A percentile compares a stretch with the other conserved stretches of the same genome.
Evolutionary conservation across 441 rosid species (phyloP).

Genomic region (Mallotus japonicus): DNA sequence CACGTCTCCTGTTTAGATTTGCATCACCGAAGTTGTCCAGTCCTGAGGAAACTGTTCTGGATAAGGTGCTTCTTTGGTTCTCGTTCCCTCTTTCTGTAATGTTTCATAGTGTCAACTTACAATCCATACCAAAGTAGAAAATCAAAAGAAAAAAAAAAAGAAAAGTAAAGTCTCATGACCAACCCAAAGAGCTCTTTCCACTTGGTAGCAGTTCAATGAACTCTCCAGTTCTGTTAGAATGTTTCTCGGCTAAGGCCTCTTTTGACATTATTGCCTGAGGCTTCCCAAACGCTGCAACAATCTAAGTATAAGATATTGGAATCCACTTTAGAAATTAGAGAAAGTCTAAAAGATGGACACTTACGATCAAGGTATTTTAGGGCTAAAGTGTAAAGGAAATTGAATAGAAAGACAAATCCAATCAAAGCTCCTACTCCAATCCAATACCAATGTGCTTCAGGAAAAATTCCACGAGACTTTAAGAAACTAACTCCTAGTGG

Average conservation of each 20-base stretch:
- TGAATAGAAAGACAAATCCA: constrained; percentile 58
- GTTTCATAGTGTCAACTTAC: constrained; percentile 8
- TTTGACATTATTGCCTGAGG: constrained; percentile 51
- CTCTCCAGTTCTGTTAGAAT: constrained; percentile 33
- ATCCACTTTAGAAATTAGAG: constrained; percentile 1
- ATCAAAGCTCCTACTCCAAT: constrained; percentile 65
- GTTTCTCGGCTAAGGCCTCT: constrained; percentile 43
- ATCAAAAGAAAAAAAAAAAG: constrained; percentile 1
- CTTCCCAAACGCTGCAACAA: constrained; percentile 55
- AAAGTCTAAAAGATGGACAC: constrained; percentile 23
- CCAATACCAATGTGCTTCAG: constrained; percentile 82
- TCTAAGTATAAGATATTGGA: constrained; percentile 17
- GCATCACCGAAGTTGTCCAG: constrained; percentile 28
- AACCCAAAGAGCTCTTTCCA: constrained; percentile 25
- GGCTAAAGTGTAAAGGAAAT: constrained; percentile 59
- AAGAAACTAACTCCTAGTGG: constrained; percentile 64
- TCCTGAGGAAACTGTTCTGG: constrained; percentile 31
- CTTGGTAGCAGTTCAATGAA: constrained; percentile 31
- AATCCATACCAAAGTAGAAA: not conserved
- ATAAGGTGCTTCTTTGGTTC: constrained; percentile 24
- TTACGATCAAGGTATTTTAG: constrained; percentile 66
- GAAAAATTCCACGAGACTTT: constrained; percentile 62
- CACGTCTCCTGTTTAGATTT: constrained; percentile 36
- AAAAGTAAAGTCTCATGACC: not conserved
- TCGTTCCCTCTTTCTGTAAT: constrained; percentile 38